phyloP scores from a whole-genome alignment of 208 protist species.

The Acanthamoeba polyphaga region DNA sequence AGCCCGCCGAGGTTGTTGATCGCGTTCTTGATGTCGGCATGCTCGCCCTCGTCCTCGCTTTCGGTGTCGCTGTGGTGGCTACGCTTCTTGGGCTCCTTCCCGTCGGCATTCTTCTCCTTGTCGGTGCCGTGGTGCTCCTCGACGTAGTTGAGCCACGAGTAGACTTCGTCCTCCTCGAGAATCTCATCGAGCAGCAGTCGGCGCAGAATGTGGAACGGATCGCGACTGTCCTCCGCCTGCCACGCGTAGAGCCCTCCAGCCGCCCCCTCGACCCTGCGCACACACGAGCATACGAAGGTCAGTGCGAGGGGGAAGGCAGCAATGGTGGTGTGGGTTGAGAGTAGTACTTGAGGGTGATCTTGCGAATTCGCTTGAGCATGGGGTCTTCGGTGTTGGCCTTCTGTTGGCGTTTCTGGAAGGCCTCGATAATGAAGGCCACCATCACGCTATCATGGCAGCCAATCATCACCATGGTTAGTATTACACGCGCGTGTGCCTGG shows the following conservation, averaged over 20 bases:
- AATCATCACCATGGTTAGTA: too few relatives aligned
- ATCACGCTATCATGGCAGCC: not conserved
- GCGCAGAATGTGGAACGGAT: conserved; percentile 44
- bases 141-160: conserved; percentile 56
- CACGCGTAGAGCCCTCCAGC: not conserved
- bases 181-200: conserved; percentile 47
- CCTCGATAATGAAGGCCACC: conserved; percentile 68
- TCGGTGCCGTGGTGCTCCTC: not conserved
- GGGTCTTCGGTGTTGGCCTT: not conserved
- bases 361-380: not conserved
- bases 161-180: not conserved
- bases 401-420: conserved; percentile 19
- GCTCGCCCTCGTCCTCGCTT: not conserved
- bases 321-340: not conserved
- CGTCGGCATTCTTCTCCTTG: not conserved
- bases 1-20: too few relatives aligned
- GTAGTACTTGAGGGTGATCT: not conserved
- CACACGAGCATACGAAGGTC: too few relatives aligned
- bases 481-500: too few relatives aligned
- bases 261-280: not conserved
- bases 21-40: not conserved
- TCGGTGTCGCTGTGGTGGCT: conserved; percentile 5
- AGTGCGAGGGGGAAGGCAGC: not conserved
- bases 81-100: not conserved
- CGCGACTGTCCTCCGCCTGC: not conserved